phyloP scores from a whole-genome alignment of 345 rosid genomes.

The Carallia pectinifolia region DNA sequence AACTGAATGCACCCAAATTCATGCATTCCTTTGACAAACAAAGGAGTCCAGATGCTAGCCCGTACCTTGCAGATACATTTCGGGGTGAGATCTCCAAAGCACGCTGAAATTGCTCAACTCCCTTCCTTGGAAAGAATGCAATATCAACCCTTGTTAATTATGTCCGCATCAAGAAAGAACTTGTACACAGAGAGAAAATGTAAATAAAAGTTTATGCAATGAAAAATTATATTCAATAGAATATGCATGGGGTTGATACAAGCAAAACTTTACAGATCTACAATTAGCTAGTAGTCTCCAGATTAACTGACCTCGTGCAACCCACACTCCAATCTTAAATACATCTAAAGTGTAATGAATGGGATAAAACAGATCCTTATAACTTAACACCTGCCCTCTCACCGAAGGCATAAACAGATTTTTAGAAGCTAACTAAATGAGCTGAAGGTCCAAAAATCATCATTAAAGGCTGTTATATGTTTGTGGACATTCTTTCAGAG shows the following conservation, averaged over 20 bases:
- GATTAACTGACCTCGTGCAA: too few species aligned
- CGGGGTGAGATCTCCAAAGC: constrained; percentile 73
- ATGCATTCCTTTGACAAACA: constrained; percentile 83
- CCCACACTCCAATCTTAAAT: too few species aligned
- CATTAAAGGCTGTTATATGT: too few species aligned
- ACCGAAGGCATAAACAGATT: too few species aligned
- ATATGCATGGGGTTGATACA: not conserved
- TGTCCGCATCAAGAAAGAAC: constrained; percentile 3
- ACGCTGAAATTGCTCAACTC: constrained; percentile 73
- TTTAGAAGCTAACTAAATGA: too few species aligned
- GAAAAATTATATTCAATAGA: not conserved
- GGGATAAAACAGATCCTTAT: too few species aligned
- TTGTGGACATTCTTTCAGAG: too few species aligned
- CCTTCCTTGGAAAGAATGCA: constrained; percentile 45
- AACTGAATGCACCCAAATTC: constrained; percentile 71
- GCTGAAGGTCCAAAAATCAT: too few species aligned
- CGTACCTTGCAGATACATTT: constrained; percentile 71
- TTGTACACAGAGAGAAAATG: not conserved
- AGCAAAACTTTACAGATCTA: too few species aligned
- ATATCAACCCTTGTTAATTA: constrained; percentile 2
- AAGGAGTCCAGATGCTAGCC: constrained; percentile 81
- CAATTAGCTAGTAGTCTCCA: too few species aligned
- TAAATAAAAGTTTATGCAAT: not conserved
- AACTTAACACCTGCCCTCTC: too few species aligned
- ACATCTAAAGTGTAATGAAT: too few species aligned